Evolutionary conservation across 2,329 filamentous ascomycete species (phyloP).

Genomic region (Thelonectria blattea): DNA sequence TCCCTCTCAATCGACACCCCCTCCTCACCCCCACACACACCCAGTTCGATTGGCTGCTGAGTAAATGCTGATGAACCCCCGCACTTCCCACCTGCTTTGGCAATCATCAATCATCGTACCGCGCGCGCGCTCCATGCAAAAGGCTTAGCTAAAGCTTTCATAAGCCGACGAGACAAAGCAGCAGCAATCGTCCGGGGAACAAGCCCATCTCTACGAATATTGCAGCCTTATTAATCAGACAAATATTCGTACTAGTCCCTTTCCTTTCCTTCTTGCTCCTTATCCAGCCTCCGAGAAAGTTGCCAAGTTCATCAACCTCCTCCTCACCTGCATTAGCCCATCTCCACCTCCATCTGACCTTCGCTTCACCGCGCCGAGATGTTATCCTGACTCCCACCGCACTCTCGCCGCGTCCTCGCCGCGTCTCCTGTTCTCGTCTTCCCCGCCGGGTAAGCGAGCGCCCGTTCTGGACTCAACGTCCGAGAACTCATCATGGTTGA

Average conservation of each 20-base stretch:
- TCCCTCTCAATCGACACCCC: not conserved
- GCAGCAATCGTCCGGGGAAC: not conserved
- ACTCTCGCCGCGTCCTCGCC: not conserved
- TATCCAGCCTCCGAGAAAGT: not conserved
- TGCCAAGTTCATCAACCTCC: not conserved
- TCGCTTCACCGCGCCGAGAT: not conserved
- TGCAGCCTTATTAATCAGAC: not conserved
- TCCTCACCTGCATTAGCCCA: not conserved
- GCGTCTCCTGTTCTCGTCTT: not conserved
- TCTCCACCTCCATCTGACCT: not conserved
- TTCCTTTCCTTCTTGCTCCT: not conserved
- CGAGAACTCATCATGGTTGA: not conserved
- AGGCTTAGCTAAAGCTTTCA: conserved; percentile 40
- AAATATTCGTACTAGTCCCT: not conserved
- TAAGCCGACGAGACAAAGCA: conserved; percentile 26
- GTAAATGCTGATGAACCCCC: conserved; percentile 24
- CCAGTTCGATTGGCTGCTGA: conserved; percentile 13
- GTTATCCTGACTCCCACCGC: not conserved
- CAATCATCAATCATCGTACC: conserved; percentile 15
- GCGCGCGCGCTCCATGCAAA: conserved; percentile 28
- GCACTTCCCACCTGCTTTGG: conserved; percentile 1
- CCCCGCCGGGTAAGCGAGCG: not conserved
- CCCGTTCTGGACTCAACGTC: not conserved
- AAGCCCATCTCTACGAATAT: too few species aligned
- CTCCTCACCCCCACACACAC: not conserved